Percentiles rank a stretch among this genome's conserved stretches.
Evolutionary conservation across 441 rosid genomes (phyloP).

Genomic region (Mallotus repandus): DNA sequence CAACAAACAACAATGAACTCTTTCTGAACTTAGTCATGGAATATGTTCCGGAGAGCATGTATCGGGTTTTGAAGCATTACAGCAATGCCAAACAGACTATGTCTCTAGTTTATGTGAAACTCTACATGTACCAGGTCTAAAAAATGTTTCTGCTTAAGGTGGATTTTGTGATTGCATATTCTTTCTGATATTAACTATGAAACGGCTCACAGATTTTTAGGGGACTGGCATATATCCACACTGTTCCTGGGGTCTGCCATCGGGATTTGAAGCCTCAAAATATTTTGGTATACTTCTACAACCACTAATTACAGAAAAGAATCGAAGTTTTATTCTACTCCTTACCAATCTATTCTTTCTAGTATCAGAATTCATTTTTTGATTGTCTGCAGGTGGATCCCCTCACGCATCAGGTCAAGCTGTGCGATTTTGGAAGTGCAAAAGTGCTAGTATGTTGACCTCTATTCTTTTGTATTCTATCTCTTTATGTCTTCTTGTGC

Average conservation of each 20-base stretch:
- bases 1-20: conserved; percentile 85
- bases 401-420: conserved; percentile 94
- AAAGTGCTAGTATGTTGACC: conserved; percentile 75
- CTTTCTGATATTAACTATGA: conserved; percentile 21
- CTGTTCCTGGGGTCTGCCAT: conserved; percentile 91
- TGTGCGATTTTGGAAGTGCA: conserved; percentile 99
- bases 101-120: conserved; percentile 90
- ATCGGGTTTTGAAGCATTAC: conserved; percentile 82
- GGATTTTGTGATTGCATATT: conserved; percentile 4
- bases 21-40: conserved; percentile 97
- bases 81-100: conserved; percentile 74
- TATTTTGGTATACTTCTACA: conserved; percentile 60
- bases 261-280: conserved; percentile 99
- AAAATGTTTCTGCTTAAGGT: background rate
- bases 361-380: conserved; percentile 11
- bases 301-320: background rate
- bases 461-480: background rate
- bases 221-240: conserved; percentile 92
- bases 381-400: conserved; percentile 79
- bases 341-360: background rate
- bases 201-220: conserved; percentile 62
- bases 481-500: background rate
- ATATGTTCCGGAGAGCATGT: conserved; percentile 93
- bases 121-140: conserved; percentile 84
- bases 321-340: background rate